Conservation (phyloP, 2,329 filamentous ascomycete species). For the Neofusicoccum ribis region DNA sequence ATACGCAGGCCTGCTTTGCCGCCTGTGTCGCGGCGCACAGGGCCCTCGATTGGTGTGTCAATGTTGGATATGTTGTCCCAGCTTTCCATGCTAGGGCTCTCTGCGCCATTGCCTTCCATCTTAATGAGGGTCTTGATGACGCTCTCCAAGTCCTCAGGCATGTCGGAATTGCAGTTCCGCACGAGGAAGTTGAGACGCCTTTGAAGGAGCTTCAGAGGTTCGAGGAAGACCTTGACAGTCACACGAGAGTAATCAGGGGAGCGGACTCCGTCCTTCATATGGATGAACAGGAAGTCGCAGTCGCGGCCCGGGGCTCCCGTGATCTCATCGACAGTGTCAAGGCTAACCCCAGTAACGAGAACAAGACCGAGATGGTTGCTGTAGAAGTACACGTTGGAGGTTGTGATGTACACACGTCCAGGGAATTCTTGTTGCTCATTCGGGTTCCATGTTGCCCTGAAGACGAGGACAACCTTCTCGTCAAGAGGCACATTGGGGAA, state of each 20-base stretch:
- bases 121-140: slow-evolving; percentile 71
- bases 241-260: slow-evolving; percentile 66
- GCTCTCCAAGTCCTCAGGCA: slow-evolving; percentile 67
- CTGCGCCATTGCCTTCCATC: slow-evolving; percentile 64
- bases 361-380: slow-evolving; percentile 92
- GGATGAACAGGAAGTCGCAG: slow-evolving; percentile 89
- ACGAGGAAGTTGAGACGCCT: slow-evolving; percentile 82
- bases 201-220: slow-evolving; percentile 80
- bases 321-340: slow-evolving; percentile 81
- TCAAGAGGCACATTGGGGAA: slow-evolving; percentile 77
- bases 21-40: slow-evolving; percentile 25
- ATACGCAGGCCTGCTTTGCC: slow-evolving; percentile 60
- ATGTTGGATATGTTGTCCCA: slow-evolving; percentile 77
- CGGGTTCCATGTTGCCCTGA: slow-evolving; percentile 85
- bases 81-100: slow-evolving; percentile 77
- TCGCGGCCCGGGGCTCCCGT: slow-evolving; percentile 86
- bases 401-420: slow-evolving; percentile 84
- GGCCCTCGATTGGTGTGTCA: slow-evolving; percentile 59
- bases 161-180: slow-evolving; percentile 72
- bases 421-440: slow-evolving; percentile 76
- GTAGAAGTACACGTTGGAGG: slow-evolving; percentile 90
- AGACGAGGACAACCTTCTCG: slow-evolving; percentile 87
- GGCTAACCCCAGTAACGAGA: slow-evolving; percentile 73
- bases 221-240: slow-evolving; percentile 89
- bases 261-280: slow-evolving; percentile 66